Evolutionary conservation across 2,329 filamentous ascomycete species (phyloP), one percentile per base, ranked within the genome.

Genomic region (Cladosporium colombiae): DNA sequence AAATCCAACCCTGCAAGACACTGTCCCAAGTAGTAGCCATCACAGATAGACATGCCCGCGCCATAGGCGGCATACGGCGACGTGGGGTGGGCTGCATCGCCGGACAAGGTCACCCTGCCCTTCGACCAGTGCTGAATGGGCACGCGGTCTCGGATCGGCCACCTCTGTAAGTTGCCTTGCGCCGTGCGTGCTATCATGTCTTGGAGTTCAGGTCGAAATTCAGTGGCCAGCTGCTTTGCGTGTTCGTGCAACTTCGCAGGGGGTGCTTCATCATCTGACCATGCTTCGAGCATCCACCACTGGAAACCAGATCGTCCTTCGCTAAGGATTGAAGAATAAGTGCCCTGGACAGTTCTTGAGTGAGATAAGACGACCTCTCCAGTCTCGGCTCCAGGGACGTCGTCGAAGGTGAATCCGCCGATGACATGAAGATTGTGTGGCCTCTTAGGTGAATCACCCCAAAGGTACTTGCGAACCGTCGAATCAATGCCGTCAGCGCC

Each of bases 61-160:
- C 57, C 57, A 25, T 60, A 60, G 14, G 57, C 57, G 13, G 57
- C 57, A 23, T 60, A 60, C 14, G 80, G 81, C 2, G 80, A 70
- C 69, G 74, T 78, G 1, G 77, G 73, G 68, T 80, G 78, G 5
- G 77, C 77, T 2, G 77, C 77, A 65, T 80, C 78, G 0, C 78
- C 78, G 10, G 78, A 73, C 31, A 78, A 61, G 7, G 73, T 71
- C 10, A 75, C 66, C 56, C 67, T 66, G 21, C 67, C 68, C 23
- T 74, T 73, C 10, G 61, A 74, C 78, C 77, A 80, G 5, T 68
- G 76, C 5, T 69, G 62, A 14, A 82, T 64, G 0, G 79, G 77
- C 57, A 81, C 79, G 29, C 79, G 67, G 66, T 83, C 81, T 27
- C 79, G 77, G 1, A 83, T 71, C 66, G 82, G 80, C 80, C 81